These are phyloP conservation scores for Datisca glomerata DNA, from an alignment of 306 rosid genomes.

Conservation along the genomic window DNA sequence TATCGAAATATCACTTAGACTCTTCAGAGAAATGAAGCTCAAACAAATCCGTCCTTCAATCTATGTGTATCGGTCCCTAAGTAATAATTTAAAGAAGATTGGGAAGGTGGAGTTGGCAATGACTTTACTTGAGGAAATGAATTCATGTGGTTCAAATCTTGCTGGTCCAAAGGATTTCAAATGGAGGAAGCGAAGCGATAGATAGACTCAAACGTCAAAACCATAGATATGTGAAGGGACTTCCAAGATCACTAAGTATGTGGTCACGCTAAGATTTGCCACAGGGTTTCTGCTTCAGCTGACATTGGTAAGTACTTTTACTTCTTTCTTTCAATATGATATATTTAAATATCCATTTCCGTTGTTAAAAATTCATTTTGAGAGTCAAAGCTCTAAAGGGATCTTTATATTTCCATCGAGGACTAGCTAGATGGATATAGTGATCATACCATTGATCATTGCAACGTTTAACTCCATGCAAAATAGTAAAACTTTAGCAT, in stretches of 20 bases:
- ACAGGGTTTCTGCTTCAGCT: not conserved
- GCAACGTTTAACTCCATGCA: too few relatives aligned
- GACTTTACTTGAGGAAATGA: constrained; percentile 48
- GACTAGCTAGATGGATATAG: too few relatives aligned
- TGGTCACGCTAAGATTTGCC: not conserved
- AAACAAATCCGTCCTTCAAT: constrained; percentile 45
- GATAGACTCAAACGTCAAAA: too few relatives aligned
- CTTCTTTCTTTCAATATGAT: not conserved
- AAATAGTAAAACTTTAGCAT: too few relatives aligned
- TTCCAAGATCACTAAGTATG: not conserved
- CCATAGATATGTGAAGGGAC: not conserved
- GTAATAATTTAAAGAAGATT: constrained; percentile 34
- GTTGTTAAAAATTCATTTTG: too few relatives aligned
- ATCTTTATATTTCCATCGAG: too few relatives aligned
- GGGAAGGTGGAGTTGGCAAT: constrained; percentile 56
- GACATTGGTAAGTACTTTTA: not conserved
- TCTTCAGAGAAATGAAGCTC: constrained; percentile 54
- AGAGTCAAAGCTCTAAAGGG: too few relatives aligned
- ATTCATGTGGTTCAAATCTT: constrained; percentile 32
- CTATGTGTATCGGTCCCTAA: constrained; percentile 41
- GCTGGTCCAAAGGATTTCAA: constrained; percentile 45
- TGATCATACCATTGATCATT: too few relatives aligned
- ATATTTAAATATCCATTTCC: too few relatives aligned
- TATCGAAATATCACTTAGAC: constrained; percentile 43
- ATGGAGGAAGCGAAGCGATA: too few relatives aligned